Percentiles rank a stretch among this genome's conserved stretches.
Conservation (phyloP, 768 basidiomycete genomes). For the Tulasnella sp. region DNA sequence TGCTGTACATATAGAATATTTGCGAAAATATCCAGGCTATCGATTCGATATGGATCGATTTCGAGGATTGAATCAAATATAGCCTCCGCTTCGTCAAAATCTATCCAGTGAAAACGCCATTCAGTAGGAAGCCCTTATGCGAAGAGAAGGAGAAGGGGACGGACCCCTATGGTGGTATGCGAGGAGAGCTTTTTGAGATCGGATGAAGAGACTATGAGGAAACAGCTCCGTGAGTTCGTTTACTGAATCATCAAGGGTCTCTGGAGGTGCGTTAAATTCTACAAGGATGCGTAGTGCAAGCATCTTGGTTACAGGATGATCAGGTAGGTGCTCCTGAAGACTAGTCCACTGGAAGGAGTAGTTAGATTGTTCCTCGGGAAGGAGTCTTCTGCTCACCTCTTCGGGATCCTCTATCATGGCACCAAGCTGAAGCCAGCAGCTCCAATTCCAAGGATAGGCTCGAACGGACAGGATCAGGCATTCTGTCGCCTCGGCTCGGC, state of each 20-base stretch:
- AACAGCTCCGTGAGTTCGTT: constrained; percentile 79
- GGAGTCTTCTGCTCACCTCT: constrained; percentile 20
- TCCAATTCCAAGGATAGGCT: constrained; percentile 91
- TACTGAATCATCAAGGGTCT: constrained; percentile 76
- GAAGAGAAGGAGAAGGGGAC: constrained; percentile 34
- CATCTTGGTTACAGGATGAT: constrained; percentile 47
- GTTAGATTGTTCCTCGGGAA: constrained; percentile 55
- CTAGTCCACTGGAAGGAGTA: not conserved
- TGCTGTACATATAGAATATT: constrained; percentile 97
- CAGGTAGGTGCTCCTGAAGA: constrained; percentile 23
- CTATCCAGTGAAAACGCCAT: constrained; percentile 44
- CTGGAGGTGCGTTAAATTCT: constrained; percentile 83
- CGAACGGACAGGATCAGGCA: constrained; percentile 68
- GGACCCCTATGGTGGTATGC: constrained; percentile 87
- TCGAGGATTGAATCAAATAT: constrained; percentile 81
- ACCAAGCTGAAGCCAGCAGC: constrained; percentile 73
- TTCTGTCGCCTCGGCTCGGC: constrained; percentile 85
- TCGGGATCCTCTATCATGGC: constrained; percentile 34
- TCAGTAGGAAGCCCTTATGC: constrained; percentile 13
- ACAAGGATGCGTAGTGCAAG: constrained; percentile 89
- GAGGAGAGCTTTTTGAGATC: constrained; percentile 79
- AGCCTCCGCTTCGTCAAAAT: constrained; percentile 78
- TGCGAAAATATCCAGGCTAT: constrained; percentile 93
- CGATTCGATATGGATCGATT: constrained; percentile 82
- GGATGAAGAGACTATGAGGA: constrained; percentile 77